Conservation (phyloP, 1,139 yeast species). For the Sugiyamaella sp. region DNA sequence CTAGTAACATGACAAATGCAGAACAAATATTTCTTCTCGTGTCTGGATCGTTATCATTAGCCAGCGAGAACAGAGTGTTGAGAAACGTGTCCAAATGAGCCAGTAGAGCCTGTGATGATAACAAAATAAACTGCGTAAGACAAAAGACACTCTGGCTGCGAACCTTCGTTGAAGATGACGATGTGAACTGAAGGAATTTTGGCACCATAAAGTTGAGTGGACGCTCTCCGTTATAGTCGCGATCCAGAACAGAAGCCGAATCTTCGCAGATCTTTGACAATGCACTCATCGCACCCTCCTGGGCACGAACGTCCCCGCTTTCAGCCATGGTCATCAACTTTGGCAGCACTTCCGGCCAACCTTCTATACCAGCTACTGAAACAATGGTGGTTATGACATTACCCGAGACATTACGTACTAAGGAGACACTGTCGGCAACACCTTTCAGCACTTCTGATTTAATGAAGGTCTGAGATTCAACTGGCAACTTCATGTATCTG, state of each 20-base stretch:
- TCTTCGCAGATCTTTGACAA: slow-evolving; percentile 89
- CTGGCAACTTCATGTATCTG: slow-evolving; percentile 37
- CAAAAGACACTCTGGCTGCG: slow-evolving; percentile 71
- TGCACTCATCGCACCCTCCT: slow-evolving; percentile 82
- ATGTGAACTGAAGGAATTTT: slow-evolving; percentile 57
- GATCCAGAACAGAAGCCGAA: slow-evolving; percentile 59
- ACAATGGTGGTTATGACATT: slow-evolving; percentile 85
- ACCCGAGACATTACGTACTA: slow-evolving; percentile 87
- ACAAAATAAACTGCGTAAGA: slow-evolving; percentile 72
- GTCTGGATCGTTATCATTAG: slow-evolving; percentile 57
- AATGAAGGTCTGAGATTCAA: slow-evolving; percentile 54
- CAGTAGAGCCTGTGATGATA: slow-evolving; percentile 66
- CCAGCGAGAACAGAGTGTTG: slow-evolving; percentile 61
- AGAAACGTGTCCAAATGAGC: slow-evolving; percentile 69
- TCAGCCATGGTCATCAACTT: slow-evolving; percentile 64
- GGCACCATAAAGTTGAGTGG: slow-evolving; percentile 73
- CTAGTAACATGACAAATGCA: slow-evolving; percentile 73
- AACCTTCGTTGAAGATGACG: slow-evolving; percentile 49
- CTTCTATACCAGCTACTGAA: slow-evolving; percentile 65
- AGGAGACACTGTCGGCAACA: slow-evolving; percentile 56
- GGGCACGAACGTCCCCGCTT: slow-evolving; percentile 47
- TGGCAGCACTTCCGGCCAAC: slow-evolving; percentile 77
- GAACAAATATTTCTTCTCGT: slow-evolving; percentile 79
- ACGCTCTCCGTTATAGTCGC: slow-evolving; percentile 62
- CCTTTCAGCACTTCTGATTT: slow-evolving; percentile 70